phyloP scores from a whole-genome alignment of 1,284 basidiomycete species.

The Sporisorium scitamineum region DNA sequence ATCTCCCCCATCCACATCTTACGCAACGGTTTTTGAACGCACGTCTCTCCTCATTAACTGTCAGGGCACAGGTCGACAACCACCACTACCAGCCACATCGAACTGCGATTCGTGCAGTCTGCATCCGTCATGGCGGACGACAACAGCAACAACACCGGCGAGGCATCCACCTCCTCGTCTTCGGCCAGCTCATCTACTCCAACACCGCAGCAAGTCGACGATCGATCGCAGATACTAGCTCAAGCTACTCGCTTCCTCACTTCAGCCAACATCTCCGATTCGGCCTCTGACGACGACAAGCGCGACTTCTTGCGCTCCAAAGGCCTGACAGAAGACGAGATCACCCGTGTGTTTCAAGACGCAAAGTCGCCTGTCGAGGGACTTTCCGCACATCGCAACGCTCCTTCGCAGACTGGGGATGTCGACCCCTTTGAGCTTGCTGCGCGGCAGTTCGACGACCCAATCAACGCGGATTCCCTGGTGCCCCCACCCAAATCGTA shows the following conservation, averaged over 20 bases:
- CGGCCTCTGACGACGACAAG: conserved; percentile 44
- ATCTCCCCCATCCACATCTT: background rate
- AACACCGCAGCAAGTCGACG: background rate
- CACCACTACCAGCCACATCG: background rate
- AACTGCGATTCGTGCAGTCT: background rate
- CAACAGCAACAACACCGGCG: conserved; percentile 11
- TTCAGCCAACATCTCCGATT: conserved; percentile 46
- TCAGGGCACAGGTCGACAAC: too few relatives aligned
- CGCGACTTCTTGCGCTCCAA: conserved; percentile 59
- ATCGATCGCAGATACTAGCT: conserved; percentile 48
- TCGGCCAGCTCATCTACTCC: conserved; percentile 1
- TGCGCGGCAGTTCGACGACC: conserved; percentile 56
- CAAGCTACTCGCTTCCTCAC: conserved; percentile 67
- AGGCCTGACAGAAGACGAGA: conserved; percentile 59
- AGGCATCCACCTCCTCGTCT: conserved; percentile 9
- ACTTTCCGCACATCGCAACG: background rate
- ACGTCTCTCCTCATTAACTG: too few relatives aligned
- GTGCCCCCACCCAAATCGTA: conserved; percentile 53
- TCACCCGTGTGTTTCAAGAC: conserved; percentile 54
- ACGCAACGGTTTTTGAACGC: too few relatives aligned
- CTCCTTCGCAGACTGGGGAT: conserved; percentile 5
- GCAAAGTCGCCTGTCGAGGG: conserved; percentile 51
- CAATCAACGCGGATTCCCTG: conserved; percentile 38
- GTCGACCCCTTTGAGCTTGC: conserved; percentile 52
- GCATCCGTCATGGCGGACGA: conserved; percentile 27